A percentile compares a stretch with the other conserved stretches of the same genome.
Conservation (phyloP, 179 eudicot genomes). For the Carnegiea gigantea region DNA sequence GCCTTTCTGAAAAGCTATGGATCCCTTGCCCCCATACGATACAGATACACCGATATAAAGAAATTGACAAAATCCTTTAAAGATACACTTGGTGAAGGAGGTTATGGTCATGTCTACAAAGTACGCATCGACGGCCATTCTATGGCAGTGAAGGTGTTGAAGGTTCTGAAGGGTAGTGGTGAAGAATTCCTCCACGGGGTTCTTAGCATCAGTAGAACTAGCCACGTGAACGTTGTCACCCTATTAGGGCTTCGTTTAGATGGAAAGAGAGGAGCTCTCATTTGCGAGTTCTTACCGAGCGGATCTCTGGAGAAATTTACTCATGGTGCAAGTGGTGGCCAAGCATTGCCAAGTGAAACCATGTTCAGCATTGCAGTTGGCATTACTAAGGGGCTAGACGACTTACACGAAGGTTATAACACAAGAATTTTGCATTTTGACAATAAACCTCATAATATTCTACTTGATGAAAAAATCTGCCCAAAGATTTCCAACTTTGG, state of each 20-base stretch:
- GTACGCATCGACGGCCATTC: conserved; percentile 15
- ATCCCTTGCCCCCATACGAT: conserved; percentile 24
- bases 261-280: conserved; percentile 25
- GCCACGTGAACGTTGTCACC: conserved; percentile 29
- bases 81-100: conserved; percentile 37
- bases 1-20: conserved; percentile 23
- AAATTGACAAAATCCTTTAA: conserved; percentile 29
- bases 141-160: conserved; percentile 30
- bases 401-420: conserved; percentile 33
- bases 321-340: background rate
- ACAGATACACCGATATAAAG: conserved; percentile 13
- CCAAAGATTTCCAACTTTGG: conserved; percentile 46
- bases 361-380: conserved; percentile 28
- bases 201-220: conserved; percentile 28
- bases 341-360: conserved; percentile 1
- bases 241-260: conserved; percentile 30
- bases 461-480: conserved; percentile 30
- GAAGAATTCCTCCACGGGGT: conserved; percentile 36
- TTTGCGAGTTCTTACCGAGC: conserved; percentile 28
- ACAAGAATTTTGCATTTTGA: conserved; percentile 32
- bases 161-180: conserved; percentile 18
- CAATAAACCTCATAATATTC: conserved; percentile 37
- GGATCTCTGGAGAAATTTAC: conserved; percentile 35
- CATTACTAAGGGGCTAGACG: conserved; percentile 30
- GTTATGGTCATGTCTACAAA: conserved; percentile 27